Percentiles rank a stretch among this genome's conserved stretches.
These are phyloP conservation scores for Vitis hybrid DNA, from an alignment of 177 flowering plant genomes.

Conservation along the genomic window DNA sequence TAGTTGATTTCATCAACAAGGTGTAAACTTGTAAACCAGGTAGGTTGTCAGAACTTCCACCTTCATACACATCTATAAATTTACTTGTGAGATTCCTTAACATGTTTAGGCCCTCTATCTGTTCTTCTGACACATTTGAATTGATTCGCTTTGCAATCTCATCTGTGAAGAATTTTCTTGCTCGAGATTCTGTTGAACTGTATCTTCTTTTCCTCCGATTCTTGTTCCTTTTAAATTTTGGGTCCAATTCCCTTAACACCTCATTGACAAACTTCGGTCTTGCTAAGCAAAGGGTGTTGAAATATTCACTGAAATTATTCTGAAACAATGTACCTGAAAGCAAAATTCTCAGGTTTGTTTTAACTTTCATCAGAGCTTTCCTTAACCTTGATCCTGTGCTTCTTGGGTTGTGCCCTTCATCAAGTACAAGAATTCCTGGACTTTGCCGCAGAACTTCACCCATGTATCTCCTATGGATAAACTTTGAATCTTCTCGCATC, in stretches of 20 bases:
- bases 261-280: conserved; percentile 78
- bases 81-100: conserved; percentile 59
- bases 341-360: conserved; percentile 66
- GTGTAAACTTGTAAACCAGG: conserved; percentile 87
- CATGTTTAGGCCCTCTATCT: conserved; percentile 54
- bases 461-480: conserved; percentile 61
- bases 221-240: conserved; percentile 42
- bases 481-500: conserved; percentile 61
- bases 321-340: conserved; percentile 93
- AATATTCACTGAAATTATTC: conserved; percentile 90
- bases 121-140: conserved; percentile 45
- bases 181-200: conserved; percentile 50
- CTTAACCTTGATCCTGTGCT: conserved; percentile 83
- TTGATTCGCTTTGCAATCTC: conserved; percentile 60
- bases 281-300: conserved; percentile 85
- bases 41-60: conserved; percentile 52
- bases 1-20: conserved; percentile 72
- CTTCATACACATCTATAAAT: conserved; percentile 79
- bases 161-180: conserved; percentile 70
- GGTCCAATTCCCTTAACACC: conserved; percentile 61
- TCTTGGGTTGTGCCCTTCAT: conserved; percentile 98
- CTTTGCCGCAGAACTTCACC: conserved; percentile 62
- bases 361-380: conserved; percentile 79
- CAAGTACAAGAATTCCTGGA: conserved; percentile 81
- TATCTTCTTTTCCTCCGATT: conserved; percentile 26